Conservation (phyloP, 306 rosid genomes). For the Sechiopsis laciniata region DNA sequence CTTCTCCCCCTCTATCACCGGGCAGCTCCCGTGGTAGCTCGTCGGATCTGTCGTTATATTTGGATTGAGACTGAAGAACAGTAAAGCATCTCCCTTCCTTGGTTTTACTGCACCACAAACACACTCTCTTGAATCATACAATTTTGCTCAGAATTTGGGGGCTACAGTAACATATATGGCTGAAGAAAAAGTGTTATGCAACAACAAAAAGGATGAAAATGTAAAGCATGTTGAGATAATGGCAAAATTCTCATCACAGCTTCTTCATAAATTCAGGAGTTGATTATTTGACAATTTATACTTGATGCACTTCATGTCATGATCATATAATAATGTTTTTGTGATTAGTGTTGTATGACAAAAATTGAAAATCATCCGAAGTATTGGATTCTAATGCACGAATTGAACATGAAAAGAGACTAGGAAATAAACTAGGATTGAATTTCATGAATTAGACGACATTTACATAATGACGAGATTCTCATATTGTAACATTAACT, state of each 20-base stretch:
- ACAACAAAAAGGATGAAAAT: too few species aligned
- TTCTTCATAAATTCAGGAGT: too few species aligned
- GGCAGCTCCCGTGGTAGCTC: conserved; percentile 94
- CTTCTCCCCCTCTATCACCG: conserved; percentile 87
- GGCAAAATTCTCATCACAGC: too few species aligned
- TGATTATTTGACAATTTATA: not conserved
- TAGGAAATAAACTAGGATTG: conserved; percentile 6
- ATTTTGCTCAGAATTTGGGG: too few species aligned
- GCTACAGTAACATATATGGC: too few species aligned
- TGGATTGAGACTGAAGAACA: conserved; percentile 88
- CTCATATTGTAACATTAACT: not conserved
- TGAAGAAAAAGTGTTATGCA: too few species aligned
- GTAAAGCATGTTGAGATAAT: too few species aligned
- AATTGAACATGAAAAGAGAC: not conserved
- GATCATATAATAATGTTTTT: not conserved
- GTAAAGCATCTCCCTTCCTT: conserved; percentile 74
- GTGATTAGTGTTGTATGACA: too few species aligned
- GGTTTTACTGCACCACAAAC: conserved; percentile 60
- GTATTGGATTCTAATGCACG: not conserved
- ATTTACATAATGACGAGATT: not conserved
- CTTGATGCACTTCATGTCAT: not conserved
- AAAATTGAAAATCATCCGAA: not conserved
- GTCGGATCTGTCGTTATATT: conserved; percentile 47
- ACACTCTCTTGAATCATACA: not conserved
- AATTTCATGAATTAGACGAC: not conserved